A percentile compares a stretch with the other conserved stretches of the same genome.
Evolutionary conservation across 148 eudicot genomes (phyloP).

Genomic region (Rhododendron williamsianum): DNA sequence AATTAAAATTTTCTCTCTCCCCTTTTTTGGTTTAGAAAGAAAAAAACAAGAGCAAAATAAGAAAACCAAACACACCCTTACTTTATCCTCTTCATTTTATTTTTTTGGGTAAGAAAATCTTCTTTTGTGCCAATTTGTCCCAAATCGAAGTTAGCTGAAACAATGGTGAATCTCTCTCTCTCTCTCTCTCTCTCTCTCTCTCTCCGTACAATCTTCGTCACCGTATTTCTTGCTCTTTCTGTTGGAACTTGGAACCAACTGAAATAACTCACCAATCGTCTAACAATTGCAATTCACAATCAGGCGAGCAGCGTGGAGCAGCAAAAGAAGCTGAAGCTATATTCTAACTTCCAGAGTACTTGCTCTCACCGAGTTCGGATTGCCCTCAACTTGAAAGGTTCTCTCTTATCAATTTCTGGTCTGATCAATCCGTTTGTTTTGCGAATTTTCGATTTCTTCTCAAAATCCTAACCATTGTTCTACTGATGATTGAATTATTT

Average conservation of each 20-base stretch:
- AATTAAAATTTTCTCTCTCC: too few species aligned
- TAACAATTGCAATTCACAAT: background rate
- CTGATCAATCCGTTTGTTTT: background rate
- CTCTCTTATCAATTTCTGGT: background rate
- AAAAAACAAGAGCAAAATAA: too few species aligned
- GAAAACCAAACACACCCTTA: too few species aligned
- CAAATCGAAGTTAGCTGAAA: background rate
- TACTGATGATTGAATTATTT: background rate
- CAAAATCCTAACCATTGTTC: background rate
- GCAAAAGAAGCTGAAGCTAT: slow-evolving; percentile 50
- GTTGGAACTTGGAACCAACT: background rate
- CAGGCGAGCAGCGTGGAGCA: slow-evolving; percentile 28
- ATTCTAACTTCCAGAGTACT: slow-evolving; percentile 66
- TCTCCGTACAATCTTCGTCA: background rate
- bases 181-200: too few species aligned
- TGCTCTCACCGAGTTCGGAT: slow-evolving; percentile 81
- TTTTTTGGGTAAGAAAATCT: too few species aligned
- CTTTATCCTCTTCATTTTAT: too few species aligned
- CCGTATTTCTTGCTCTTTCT: background rate
- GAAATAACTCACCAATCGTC: background rate
- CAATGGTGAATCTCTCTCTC: background rate
- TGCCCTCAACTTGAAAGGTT: slow-evolving; percentile 82
- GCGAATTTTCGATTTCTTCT: background rate
- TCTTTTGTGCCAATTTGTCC: too few species aligned
- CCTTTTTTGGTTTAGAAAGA: too few species aligned